These are phyloP conservation scores for Biscogniauxia sp. DNA, from an alignment of 2,329 filamentous ascomycete species.

Conservation along the genomic window DNA sequence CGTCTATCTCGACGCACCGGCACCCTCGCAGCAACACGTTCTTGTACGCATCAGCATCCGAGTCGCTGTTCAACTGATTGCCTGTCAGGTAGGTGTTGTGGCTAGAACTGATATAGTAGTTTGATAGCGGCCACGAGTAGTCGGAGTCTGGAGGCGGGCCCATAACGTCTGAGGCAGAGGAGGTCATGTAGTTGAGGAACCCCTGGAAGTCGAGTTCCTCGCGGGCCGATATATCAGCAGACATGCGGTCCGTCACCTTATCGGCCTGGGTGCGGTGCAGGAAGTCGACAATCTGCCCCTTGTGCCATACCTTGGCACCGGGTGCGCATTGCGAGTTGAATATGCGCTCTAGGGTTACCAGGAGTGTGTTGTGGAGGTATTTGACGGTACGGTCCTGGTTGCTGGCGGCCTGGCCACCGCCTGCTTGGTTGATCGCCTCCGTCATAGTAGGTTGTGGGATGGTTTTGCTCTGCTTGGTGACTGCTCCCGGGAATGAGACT, in stretches of 20 bases:
- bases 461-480: too few relatives aligned
- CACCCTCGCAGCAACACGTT: constrained; percentile 80
- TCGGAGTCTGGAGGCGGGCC: constrained; percentile 43
- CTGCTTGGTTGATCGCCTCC: constrained; percentile 41
- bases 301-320: constrained; percentile 42
- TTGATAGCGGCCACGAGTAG: constrained; percentile 75
- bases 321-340: constrained; percentile 44
- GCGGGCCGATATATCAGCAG: constrained; percentile 30
- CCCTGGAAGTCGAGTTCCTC: constrained; percentile 44
- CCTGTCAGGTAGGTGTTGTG: constrained; percentile 94
- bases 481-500: too few relatives aligned
- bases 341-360: constrained; percentile 45
- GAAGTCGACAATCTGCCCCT: constrained; percentile 45
- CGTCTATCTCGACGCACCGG: constrained; percentile 90
- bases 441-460: constrained; percentile 15
- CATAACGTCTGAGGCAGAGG: constrained; percentile 42
- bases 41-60: constrained; percentile 85
- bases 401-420: constrained; percentile 42
- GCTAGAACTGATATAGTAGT: constrained; percentile 91
- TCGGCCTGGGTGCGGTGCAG: constrained; percentile 46
- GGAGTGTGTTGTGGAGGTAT: constrained; percentile 39
- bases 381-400: constrained; percentile 40
- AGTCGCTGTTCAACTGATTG: constrained; percentile 82
- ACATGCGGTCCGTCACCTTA: constrained; percentile 25
- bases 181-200: constrained; percentile 58